phyloP scores from a whole-genome alignment of 2,329 filamentous ascomycete genomes.

The Dactylonectria macrodidyma region DNA sequence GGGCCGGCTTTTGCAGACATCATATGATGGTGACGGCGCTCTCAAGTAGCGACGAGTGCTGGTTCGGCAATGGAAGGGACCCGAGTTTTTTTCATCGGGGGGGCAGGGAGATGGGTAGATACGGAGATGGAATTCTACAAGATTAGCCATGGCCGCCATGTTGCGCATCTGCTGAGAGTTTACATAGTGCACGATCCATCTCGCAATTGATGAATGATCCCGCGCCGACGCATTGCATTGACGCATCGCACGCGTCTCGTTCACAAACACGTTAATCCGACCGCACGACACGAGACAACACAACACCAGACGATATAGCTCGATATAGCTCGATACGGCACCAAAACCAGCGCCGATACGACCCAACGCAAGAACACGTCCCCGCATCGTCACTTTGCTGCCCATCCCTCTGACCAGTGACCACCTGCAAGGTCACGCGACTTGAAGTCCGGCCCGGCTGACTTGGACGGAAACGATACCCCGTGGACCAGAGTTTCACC shows the following conservation, averaged over 20 bases:
- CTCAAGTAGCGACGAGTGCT: constrained; percentile 8
- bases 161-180: not conserved
- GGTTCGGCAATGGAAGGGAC: constrained; percentile 29
- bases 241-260: constrained; percentile 2
- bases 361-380: constrained; percentile 14
- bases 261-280: not conserved
- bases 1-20: constrained; percentile 35
- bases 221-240: constrained; percentile 33
- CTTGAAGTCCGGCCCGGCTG: constrained; percentile 18
- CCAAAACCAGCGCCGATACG: constrained; percentile 17
- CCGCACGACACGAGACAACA: not conserved
- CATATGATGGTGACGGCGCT: constrained; percentile 45
- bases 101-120: constrained; percentile 23
- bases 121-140: constrained; percentile 41
- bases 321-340: not conserved
- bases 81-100: constrained; percentile 23
- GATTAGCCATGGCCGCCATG: constrained; percentile 26
- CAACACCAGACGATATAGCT: not conserved
- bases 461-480: constrained; percentile 19
- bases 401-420: not conserved
- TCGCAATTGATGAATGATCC: constrained; percentile 33
- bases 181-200: constrained; percentile 14
- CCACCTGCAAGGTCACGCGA: constrained; percentile 24
- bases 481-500: constrained; percentile 16
- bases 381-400: not conserved